Percentiles rank a stretch among this genome's conserved stretches.
Evolutionary conservation across 2,329 filamentous ascomycete genomes (phyloP).

Genomic region (Botrytis fragariae): DNA sequence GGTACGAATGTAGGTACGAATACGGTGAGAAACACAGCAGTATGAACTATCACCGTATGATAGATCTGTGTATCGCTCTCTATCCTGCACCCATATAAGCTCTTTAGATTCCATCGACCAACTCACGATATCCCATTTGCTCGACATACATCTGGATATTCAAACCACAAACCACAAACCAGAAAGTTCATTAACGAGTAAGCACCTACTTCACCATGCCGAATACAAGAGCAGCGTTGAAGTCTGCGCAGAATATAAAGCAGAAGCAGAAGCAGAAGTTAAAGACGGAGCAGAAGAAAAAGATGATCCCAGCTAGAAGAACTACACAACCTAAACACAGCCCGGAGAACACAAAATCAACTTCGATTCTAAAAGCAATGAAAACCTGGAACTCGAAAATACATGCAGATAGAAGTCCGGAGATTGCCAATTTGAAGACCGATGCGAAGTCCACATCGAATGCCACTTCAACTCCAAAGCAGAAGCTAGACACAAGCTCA

Average conservation of each 20-base stretch:
- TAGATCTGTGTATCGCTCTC: rapidly evolving
- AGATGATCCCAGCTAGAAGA: too few relatives aligned
- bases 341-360: too few relatives aligned
- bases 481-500: too few relatives aligned
- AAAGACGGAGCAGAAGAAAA: neutral
- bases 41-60: neutral
- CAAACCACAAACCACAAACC: neutral
- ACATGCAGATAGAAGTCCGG: too few relatives aligned
- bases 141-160: too few relatives aligned
- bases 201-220: neutral
- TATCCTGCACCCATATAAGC: neutral
- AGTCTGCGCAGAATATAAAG: neutral
- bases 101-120: too few relatives aligned
- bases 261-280: neutral
- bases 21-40: neutral
- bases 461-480: too few relatives aligned
- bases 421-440: neutral
- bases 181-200: neutral
- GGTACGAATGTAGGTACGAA: neutral
- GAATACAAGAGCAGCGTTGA: neutral
- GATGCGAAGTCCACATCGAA: too few relatives aligned
- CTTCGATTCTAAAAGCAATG: too few relatives aligned
- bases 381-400: too few relatives aligned
- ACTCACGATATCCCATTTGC: too few relatives aligned
- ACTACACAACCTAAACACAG: too few relatives aligned